Evolutionary conservation across 1,139 yeast species (phyloP).

Genomic region (Geotrichum aggregatum): DNA sequence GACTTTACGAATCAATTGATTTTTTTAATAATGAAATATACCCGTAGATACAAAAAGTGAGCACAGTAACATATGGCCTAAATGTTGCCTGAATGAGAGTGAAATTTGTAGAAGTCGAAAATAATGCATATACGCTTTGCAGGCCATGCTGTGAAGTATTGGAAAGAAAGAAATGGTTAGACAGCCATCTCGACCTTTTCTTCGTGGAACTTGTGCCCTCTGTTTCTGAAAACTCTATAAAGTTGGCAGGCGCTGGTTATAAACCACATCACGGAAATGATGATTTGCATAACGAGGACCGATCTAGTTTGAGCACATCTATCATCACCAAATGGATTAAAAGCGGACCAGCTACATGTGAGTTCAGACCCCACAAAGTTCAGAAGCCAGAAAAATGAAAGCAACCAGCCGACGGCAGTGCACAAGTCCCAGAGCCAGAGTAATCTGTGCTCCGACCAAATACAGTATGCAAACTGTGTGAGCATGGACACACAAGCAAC

Average conservation of each 20-base stretch:
- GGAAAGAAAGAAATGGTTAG: not conserved
- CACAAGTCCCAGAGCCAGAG: conserved; percentile 33
- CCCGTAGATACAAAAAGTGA: too few species aligned
- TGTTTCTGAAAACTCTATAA: conserved; percentile 14
- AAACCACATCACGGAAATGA: conserved; percentile 33
- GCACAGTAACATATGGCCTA: too few species aligned
- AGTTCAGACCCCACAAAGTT: conserved; percentile 27
- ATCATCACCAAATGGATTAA: conserved; percentile 36
- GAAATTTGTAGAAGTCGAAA: too few species aligned
- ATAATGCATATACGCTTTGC: too few species aligned
- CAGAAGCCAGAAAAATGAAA: conserved; percentile 35
- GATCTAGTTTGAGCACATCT: conserved; percentile 36
- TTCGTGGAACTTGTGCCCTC: not conserved
- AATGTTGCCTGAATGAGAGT: too few species aligned
- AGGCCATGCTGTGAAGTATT: too few species aligned
- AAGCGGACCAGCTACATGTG: conserved; percentile 33
- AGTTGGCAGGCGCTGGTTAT: conserved; percentile 27
- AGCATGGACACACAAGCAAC: conserved; percentile 30
- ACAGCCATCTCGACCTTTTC: not conserved
- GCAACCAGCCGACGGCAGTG: conserved; percentile 31
- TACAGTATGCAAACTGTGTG: conserved; percentile 35
- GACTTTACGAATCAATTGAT: too few species aligned
- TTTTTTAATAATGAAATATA: too few species aligned
- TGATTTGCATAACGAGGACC: conserved; percentile 32
- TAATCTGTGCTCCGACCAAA: conserved; percentile 28